These are phyloP conservation scores for Cyclospora cayetanensis DNA, from an alignment of 169 alveolate species.

Conservation along the genomic window DNA sequence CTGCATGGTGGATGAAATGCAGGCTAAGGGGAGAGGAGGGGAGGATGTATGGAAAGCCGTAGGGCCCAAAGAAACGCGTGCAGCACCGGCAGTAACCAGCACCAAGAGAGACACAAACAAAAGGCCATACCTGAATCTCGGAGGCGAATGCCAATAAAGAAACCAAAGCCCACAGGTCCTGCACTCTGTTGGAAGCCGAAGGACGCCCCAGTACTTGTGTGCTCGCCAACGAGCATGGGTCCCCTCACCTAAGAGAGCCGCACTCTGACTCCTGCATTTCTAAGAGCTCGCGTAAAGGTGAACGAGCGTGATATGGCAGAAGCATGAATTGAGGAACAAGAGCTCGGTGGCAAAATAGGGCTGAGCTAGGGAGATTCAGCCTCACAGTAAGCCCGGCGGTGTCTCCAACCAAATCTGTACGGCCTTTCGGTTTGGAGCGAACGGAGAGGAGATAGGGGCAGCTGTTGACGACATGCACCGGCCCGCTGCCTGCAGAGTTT, in stretches of 20 bases:
- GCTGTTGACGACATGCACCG: constrained; percentile 7
- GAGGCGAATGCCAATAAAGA: constrained; percentile 36
- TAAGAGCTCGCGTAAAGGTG: too few relatives aligned
- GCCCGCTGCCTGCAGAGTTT: constrained; percentile 17
- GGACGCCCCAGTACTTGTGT: neutral
- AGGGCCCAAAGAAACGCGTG: too few relatives aligned
- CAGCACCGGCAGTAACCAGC: too few relatives aligned
- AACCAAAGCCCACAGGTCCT: constrained; percentile 35
- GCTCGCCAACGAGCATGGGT: neutral
- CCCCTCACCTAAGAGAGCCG: neutral
- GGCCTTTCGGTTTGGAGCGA: constrained; percentile 26
- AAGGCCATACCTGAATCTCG: constrained; percentile 35
- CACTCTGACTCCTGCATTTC: neutral
- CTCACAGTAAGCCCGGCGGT: constrained; percentile 30
- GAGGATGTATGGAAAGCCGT: too few relatives aligned
- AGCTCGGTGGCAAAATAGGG: neutral
- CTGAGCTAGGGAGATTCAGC: too few relatives aligned
- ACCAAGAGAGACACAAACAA: neutral
- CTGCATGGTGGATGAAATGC: too few relatives aligned
- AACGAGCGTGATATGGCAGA: too few relatives aligned
- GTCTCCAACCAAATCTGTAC: constrained; percentile 55
- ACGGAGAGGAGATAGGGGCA: constrained; percentile 39
- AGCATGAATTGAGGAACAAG: neutral
- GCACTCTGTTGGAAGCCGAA: constrained; percentile 14
- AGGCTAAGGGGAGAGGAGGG: too few relatives aligned